These are phyloP conservation scores for Yamadazyma triangularis DNA, from an alignment of 1,139 yeast genomes.

Conservation along the genomic window DNA sequence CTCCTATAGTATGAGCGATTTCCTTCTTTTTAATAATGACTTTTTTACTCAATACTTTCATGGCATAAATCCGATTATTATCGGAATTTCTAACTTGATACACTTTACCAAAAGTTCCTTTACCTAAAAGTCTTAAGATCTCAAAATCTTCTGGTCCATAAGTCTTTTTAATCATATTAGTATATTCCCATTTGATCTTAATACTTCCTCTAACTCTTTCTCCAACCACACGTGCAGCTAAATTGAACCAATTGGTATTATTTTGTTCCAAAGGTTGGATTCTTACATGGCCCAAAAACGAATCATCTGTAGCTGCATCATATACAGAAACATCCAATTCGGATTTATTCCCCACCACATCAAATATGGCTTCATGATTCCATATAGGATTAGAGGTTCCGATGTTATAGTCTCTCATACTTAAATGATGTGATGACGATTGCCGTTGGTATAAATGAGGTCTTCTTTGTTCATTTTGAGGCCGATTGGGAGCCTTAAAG, in stretches of 20 bases:
- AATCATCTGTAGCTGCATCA: constrained; percentile 78
- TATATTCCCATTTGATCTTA: constrained; percentile 69
- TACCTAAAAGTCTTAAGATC: constrained; percentile 81
- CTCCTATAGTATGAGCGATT: constrained; percentile 96
- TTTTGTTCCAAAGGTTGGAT: constrained; percentile 56
- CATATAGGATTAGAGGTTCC: constrained; percentile 62
- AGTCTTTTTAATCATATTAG: constrained; percentile 61
- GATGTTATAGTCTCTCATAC: constrained; percentile 19
- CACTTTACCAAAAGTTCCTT: constrained; percentile 97
- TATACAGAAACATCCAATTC: constrained; percentile 84
- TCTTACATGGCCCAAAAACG: constrained; percentile 80
- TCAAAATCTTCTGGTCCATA: constrained; percentile 95
- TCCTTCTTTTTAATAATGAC: constrained; percentile 95
- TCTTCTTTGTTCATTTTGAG: background rate
- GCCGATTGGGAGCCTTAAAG: too few relatives aligned
- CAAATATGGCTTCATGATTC: constrained; percentile 91
- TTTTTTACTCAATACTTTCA: constrained; percentile 92
- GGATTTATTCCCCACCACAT: constrained; percentile 78
- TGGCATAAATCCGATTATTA: constrained; percentile 86
- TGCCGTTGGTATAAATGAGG: constrained; percentile 51
- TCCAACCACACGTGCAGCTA: constrained; percentile 70
- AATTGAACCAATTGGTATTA: constrained; percentile 58
- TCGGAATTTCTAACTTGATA: constrained; percentile 91
- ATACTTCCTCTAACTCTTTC: constrained; percentile 78
- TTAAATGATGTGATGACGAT: constrained; percentile 59